Evolutionary conservation across 2,329 filamentous ascomycete genomes (phyloP), one percentile per base, ranked within the genome.

Genomic region (Colletotrichum australisinense): DNA sequence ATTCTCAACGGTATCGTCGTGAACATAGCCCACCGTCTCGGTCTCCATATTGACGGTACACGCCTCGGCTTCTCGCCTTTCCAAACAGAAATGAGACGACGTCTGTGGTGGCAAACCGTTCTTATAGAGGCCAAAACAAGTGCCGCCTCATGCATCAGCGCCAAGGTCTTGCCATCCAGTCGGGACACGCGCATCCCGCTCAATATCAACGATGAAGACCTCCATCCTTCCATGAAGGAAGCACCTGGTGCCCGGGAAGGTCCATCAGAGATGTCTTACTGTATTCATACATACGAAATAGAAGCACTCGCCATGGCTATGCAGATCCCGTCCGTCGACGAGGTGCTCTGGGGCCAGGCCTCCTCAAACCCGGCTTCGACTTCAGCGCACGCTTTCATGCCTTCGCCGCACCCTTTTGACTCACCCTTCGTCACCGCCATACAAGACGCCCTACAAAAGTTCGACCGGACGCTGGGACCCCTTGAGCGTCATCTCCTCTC

Each of bases 21-120:
- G 28, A 87, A 91, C 24, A 89, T 93, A 64, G 91, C 90, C 1
- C 89, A 92, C 77, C 91, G 91, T 77, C 91, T 93, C 85, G 91
- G 91, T 1, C 84, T 93, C 59, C 90, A 93, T 72, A 86, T 88
- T 7, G 91, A 93, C 69, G 68, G 68, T 1, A 49, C 55, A 11
- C 49, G 42, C 4, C 16, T 42, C 4, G 19, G 24, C 12, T 55
- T 67, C 3, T 24, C 32, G 1, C 52, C n/a, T 2, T 67, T 67
- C 2, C 30, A 67, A 32, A 28, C 28, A 6, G 63, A 60, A 55
- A 67, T 67, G 52, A 53, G 32, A 32, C 63, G 63, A 12, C 63
- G 63, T n/a, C 63, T 67, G 4, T 67, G 63, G 63, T 67, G 63
- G 63, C 63, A 67, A 9, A 67, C 59, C 6, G 63, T 67, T 1